Base-by-base conservation (phyloP, 495 filamentous ascomycete genomes). In the Annulohypoxylon stygium region DNA sequence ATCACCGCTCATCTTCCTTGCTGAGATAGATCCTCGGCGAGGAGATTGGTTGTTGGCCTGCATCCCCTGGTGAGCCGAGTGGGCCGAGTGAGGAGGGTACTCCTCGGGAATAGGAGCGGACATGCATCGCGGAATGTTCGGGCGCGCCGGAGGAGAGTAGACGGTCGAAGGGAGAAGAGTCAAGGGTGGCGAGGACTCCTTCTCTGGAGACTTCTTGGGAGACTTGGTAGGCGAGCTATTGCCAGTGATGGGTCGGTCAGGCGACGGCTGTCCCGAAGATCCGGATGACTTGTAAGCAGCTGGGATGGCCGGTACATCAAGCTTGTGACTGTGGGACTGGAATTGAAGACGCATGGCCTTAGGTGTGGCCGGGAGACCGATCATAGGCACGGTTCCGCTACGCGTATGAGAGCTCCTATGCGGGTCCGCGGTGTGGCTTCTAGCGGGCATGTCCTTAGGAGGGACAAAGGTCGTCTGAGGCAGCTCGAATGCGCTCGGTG, bases 301-400 rank as follows among this genome's bases (percentile, higher is more conserved):
- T 4, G 92, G 90, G 6, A 95, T 85, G 8, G 87, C 84, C 2
- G 93, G 92, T 2, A 94, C 88, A 11, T 87, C 86, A 30, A 90
- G 90, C 50, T 88, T 88, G 50, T 23, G 20, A 23, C 20, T 23
- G 20, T 80, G 80, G 62, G 83, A 84, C 70, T 89, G 86, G 70
- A 94, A 90, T 54, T 90, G 90, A 2, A 94, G 90, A 26, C 91
- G 88, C 93, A 97, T 96, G 2, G 93, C 93, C 81, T 91, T 86
- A 20, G 94, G 93, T 6, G 93, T 97, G 3, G 93, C 92, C 47
- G 94, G 93, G 1, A 97, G 85, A 2, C 94, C 93, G 62, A 94
- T 78, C 76, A 81, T 77, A 70, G 87, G 78, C 74, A 85, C 67
- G 74, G 86, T 71, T 82, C 84, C 67, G 41, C 82, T 81, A 82